A percentile compares a stretch with the other conserved stretches of the same genome.
These are phyloP conservation scores for Tuber magnatum DNA, from an alignment of 495 filamentous ascomycete species.

Conservation along the genomic window DNA sequence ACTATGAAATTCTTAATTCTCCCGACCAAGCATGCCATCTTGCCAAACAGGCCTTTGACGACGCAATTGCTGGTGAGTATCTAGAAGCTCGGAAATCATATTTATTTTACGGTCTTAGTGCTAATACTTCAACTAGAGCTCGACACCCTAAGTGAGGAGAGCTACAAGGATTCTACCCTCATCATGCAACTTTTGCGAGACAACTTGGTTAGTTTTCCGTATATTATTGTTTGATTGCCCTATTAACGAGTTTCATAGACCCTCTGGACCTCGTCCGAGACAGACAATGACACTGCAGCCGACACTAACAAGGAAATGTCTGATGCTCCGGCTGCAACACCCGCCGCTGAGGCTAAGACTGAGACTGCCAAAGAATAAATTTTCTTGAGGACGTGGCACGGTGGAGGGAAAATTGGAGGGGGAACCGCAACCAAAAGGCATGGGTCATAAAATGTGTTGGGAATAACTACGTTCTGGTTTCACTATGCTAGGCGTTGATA, in stretches of 20 bases:
- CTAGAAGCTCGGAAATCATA: not conserved
- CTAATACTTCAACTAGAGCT: slow-evolving; percentile 58
- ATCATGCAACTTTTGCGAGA: slow-evolving; percentile 99
- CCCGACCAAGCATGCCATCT: slow-evolving; percentile 98
- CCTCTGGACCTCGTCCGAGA: slow-evolving; percentile 98
- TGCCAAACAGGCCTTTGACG: slow-evolving; percentile 98
- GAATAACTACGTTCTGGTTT: slow-evolving; percentile 32
- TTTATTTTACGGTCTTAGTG: slow-evolving; percentile 1
- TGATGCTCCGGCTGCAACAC: slow-evolving; percentile 45
- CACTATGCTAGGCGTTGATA: slow-evolving; percentile 36
- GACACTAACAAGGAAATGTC: slow-evolving; percentile 56
- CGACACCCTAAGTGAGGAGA: slow-evolving; percentile 97
- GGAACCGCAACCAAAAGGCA: slow-evolving; percentile 23
- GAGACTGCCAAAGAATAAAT: slow-evolving; percentile 42
- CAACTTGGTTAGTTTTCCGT: slow-evolving; percentile 71
- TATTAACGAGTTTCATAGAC: slow-evolving; percentile 56
- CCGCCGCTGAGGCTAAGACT: slow-evolving; percentile 57
- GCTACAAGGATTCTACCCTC: slow-evolving; percentile 99
- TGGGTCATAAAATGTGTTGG: slow-evolving; percentile 37
- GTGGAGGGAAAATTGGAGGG: slow-evolving; percentile 7
- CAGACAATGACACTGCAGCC: slow-evolving; percentile 64
- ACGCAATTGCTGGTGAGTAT: slow-evolving; percentile 87
- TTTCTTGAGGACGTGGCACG: not conserved
- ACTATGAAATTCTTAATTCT: slow-evolving; percentile 99
- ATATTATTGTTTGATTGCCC: slow-evolving; percentile 4